phyloP scores from a whole-genome alignment of 2,329 filamentous ascomycete species.

The Aspergillus neoniger region DNA sequence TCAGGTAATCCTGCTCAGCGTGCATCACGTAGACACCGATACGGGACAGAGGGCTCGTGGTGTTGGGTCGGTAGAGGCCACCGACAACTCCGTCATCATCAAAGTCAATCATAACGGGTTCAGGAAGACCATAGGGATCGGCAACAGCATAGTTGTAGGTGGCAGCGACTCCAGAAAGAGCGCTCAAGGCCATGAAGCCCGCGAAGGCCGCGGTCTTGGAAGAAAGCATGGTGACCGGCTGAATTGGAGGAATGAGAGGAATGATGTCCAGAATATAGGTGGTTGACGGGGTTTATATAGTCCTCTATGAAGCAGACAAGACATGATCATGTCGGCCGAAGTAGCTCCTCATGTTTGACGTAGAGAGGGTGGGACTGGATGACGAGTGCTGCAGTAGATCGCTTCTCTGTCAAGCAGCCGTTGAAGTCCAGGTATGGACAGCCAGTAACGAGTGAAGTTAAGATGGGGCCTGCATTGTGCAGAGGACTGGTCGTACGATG shows the following conservation, averaged over 20 bases:
- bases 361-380: background rate
- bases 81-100: background rate
- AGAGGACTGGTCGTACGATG: background rate
- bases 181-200: background rate
- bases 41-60: background rate
- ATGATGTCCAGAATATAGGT: background rate
- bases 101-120: background rate
- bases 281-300: background rate
- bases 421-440: background rate
- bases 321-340: background rate
- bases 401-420: background rate
- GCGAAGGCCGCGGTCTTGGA: background rate
- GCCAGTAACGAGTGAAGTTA: background rate
- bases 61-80: background rate
- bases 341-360: background rate
- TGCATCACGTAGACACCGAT: conserved; percentile 3
- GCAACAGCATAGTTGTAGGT: no score
- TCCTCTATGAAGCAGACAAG: background rate
- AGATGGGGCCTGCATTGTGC: background rate
- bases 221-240: background rate
- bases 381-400: background rate
- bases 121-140: background rate
- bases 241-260: background rate
- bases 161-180: background rate
- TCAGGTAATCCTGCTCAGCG: conserved; percentile 3